Evolutionary conservation across 2,329 filamentous ascomycete genomes (phyloP).

Genomic region (Bipolaris zeicola): DNA sequence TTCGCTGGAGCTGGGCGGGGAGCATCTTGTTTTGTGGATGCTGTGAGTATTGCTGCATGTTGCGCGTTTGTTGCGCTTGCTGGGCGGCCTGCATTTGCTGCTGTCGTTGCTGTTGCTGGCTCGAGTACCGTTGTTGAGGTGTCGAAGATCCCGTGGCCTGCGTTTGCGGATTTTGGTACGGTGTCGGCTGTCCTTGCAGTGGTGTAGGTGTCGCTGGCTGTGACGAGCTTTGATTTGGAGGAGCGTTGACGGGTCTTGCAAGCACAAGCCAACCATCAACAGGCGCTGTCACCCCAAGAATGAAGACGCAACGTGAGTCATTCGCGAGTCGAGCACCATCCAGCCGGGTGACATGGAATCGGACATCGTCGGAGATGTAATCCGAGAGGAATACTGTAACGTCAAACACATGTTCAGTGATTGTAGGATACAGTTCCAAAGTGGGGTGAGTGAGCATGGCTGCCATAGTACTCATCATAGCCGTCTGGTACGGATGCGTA

Average conservation of each 20-base stretch:
- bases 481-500: slow-evolving; percentile 36
- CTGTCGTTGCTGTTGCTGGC: slow-evolving; percentile 31
- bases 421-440: slow-evolving; percentile 43
- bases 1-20: slow-evolving; percentile 39
- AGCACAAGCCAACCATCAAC: slow-evolving; percentile 53
- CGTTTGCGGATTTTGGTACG: slow-evolving; percentile 31
- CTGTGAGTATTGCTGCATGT: slow-evolving; percentile 35
- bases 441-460: slow-evolving; percentile 46
- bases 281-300: slow-evolving; percentile 45
- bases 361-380: slow-evolving; percentile 47
- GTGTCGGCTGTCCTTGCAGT: slow-evolving; percentile 21
- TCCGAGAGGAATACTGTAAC: slow-evolving; percentile 52
- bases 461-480: slow-evolving; percentile 45
- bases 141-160: slow-evolving; percentile 18
- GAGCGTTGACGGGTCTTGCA: slow-evolving; percentile 36
- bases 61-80: slow-evolving; percentile 34
- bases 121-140: slow-evolving; percentile 36
- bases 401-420: slow-evolving; percentile 52
- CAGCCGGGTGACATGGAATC: slow-evolving; percentile 40
- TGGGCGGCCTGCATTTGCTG: slow-evolving; percentile 31
- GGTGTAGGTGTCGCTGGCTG: slow-evolving; percentile 23
- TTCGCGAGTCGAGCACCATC: slow-evolving; percentile 29
- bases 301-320: slow-evolving; percentile 48
- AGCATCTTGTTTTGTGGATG: slow-evolving; percentile 37
- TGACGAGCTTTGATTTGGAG: slow-evolving; percentile 23